Evolutionary conservation across 1,139 yeast species (phyloP), one percentile per base, ranked within the genome.

Genomic region (Meyerozyma elateridarum): DNA sequence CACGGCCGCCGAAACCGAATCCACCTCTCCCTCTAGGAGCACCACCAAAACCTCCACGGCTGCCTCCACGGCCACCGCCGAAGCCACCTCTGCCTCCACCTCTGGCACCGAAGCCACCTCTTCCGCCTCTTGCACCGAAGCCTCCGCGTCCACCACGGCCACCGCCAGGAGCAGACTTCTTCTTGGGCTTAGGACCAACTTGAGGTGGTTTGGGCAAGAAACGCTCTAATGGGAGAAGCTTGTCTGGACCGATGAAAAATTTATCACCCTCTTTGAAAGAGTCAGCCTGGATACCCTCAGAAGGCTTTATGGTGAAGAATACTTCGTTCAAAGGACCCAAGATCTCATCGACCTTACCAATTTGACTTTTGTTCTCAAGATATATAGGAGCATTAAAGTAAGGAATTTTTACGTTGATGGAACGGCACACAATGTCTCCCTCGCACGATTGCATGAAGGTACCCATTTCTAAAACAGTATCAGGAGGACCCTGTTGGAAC

Each of bases 301-400:
- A 71, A 39, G 96, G 91, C 67, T 93, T 91, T 49, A 93, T 79
- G 31, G 98, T 93, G 76, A 93, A 93, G 59, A 75, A 89, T 13
- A 91, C 97, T 63, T 93, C 98, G 59, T 91, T 91, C 57, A 93
- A 68, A 34, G 98, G 97, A 33, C 99, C 99, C 50, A 93, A 73
- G 45, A 93, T 91, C 70, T 93, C 99, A 59, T 93, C 99, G 37
- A 93, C 95, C 64, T 93, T 93, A 51, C 99, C 99, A 35, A 93
- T 80, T 55, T 85, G 93, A 19, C 95, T 84, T 72, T 82, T 83
- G 73, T 91, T 91, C 60, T 91, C 97, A 48, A 91, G 76, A 60
- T 83, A 93, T 54, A 93, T 89, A 56, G 98, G 98, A 18, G 99
- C 99, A 65, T 93, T 93, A 76, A 93, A 93, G 62, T 91, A 93